Percentiles rank a stretch among this genome's conserved stretches.
Evolutionary conservation across 2,329 filamentous ascomycete genomes (phyloP).

Genomic region (Phyllosticta citriasiana): DNA sequence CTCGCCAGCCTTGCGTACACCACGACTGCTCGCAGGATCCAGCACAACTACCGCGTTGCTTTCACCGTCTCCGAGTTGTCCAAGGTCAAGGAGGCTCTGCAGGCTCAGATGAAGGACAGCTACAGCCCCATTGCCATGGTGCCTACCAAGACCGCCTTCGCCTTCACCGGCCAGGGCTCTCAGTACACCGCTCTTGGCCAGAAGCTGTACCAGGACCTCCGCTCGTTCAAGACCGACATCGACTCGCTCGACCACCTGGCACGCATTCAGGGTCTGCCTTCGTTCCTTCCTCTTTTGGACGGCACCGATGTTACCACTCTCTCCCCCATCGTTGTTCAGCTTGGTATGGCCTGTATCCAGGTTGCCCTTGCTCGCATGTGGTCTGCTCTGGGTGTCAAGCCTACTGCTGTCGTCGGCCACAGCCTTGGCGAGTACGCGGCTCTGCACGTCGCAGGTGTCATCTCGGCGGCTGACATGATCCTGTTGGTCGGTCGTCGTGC

Average conservation of each 20-base stretch:
- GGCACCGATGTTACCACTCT: slow-evolving; percentile 40
- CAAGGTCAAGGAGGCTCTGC: slow-evolving; percentile 36
- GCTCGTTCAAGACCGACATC: slow-evolving; percentile 40
- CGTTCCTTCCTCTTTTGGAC: slow-evolving; percentile 39
- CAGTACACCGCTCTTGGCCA: slow-evolving; percentile 43
- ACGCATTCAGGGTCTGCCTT: slow-evolving; percentile 37
- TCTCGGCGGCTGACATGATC: slow-evolving; percentile 61
- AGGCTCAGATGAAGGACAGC: slow-evolving; percentile 38
- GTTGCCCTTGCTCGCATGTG: slow-evolving; percentile 44
- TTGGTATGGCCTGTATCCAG: slow-evolving; percentile 44
- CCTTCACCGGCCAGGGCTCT: slow-evolving; percentile 44
- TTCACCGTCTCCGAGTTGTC: slow-evolving; percentile 37
- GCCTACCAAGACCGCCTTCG: slow-evolving; percentile 40
- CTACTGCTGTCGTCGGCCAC: slow-evolving; percentile 43
- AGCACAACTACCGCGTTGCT: slow-evolving; percentile 43
- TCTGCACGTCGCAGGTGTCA: slow-evolving; percentile 58
- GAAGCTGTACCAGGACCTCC: slow-evolving; percentile 39
- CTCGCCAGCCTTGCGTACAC: slow-evolving; percentile 43
- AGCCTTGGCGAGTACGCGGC: slow-evolving; percentile 68
- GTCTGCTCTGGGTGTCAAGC: slow-evolving; percentile 44
- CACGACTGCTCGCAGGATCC: slow-evolving; percentile 42
- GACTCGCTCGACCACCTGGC: slow-evolving; percentile 39
- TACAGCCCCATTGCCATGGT: slow-evolving; percentile 46
- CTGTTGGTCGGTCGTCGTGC: slow-evolving; percentile 62
- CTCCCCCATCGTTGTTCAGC: slow-evolving; percentile 43